Evolutionary conservation across 345 rosid genomes (phyloP), one percentile per base, ranked within the genome.

Genomic region (Moricandia arvensis): DNA sequence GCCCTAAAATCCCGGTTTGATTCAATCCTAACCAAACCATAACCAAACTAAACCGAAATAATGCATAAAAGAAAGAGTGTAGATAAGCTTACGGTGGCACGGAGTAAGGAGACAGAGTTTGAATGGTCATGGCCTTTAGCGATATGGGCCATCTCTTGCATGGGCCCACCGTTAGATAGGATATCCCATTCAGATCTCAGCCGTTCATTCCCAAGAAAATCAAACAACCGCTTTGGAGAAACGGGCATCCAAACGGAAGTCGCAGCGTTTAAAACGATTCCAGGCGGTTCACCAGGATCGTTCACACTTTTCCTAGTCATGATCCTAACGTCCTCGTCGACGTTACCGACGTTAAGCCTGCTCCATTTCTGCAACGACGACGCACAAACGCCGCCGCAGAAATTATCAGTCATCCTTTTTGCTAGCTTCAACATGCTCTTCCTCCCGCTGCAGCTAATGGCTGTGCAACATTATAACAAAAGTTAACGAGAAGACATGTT

Each of bases 241-340:
- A 88, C 95, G 0, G 93, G 96, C 51, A 96, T 84, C 98, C 96
- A 96, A 0, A 96, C 98, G 0, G 99, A 96, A 3, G 98, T 93
- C 4, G 97, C 96, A 0, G 98, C 99, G 68, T 97, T 93, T 57
- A 93, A 59, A 0, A 96, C 85, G 21, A 91, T 83, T 1, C 99
- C 99, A 1, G 94, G 93, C 5, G 99, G 99, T 87, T 96, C 99
- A 4, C 99, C 97, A 0, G 99, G 99, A 74, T 87, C 88, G 21
- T 89, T 86, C 0, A 93, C 87, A 41, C 95, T 93, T 49, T 87
- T 91, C 63, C 98, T 82, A 5, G 98, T 91, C 97, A 91, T 91
- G 0, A 93, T 93, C 81, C 98, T 84, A 0, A 96, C 93, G 38
- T 91, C 96, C 26, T 89, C 97, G 5, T 88, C 93, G 3, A 91